Evolutionary conservation across 805 yeast genomes (phyloP).

Genomic region (Pichia phayaonensis): DNA sequence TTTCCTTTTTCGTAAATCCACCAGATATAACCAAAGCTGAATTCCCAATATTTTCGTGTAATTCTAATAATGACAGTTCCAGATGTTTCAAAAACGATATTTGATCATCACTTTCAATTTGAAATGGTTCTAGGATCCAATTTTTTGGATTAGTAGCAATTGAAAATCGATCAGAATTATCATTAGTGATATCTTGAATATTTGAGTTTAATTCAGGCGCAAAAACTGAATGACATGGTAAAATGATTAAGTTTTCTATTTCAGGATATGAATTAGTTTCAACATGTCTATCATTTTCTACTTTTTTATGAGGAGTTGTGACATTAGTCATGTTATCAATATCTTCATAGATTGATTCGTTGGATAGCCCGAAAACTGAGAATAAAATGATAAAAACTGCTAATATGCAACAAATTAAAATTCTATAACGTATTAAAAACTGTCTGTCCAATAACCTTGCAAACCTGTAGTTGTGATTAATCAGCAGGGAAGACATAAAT

Average conservation of each 20-base stretch:
- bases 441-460: background rate
- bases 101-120: conserved; percentile 63
- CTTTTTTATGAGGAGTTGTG: background rate
- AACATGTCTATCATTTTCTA: background rate
- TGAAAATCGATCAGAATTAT: conserved; percentile 13
- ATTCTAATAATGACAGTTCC: conserved; percentile 31
- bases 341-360: background rate
- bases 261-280: background rate
- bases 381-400: conserved; percentile 1
- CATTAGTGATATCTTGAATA: background rate
- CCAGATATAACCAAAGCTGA: conserved; percentile 35
- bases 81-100: conserved; percentile 58
- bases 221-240: conserved; percentile 38
- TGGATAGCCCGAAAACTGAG: conserved; percentile 4
- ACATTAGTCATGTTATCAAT: background rate
- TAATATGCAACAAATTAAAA: background rate
- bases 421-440: background rate
- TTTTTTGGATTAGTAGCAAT: conserved; percentile 43
- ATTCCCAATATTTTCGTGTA: conserved; percentile 20
- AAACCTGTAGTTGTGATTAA: background rate
- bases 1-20: conserved; percentile 57
- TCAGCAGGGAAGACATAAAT: background rate
- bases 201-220: conserved; percentile 9
- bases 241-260: conserved; percentile 31
- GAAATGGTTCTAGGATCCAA: conserved; percentile 66